A percentile compares a stretch with the other conserved stretches of the same genome.
These are phyloP conservation scores for Penicillium lividum DNA, from an alignment of 495 filamentous ascomycete genomes.

Conservation along the genomic window DNA sequence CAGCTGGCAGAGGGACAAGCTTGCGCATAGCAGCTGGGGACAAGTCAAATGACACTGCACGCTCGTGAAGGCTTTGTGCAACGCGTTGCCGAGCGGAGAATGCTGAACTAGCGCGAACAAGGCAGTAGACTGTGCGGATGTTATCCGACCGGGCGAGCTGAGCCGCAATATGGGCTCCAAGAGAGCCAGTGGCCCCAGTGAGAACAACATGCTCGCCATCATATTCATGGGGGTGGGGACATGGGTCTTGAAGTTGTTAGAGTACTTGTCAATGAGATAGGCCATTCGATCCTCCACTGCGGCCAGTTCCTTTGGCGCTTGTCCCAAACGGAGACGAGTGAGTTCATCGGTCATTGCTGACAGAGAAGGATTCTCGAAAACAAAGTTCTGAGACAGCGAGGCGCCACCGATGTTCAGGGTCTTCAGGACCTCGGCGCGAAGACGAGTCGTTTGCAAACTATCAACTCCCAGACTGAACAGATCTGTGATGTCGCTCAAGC, in stretches of 20 bases:
- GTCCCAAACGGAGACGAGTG: constrained; percentile 12
- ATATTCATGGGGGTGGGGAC: constrained; percentile 20
- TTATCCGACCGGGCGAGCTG: constrained; percentile 28
- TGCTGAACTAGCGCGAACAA: constrained; percentile 52
- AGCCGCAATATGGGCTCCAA: constrained; percentile 57
- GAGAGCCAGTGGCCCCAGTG: constrained; percentile 65
- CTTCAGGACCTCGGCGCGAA: constrained; percentile 34
- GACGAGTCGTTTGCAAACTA: constrained; percentile 47
- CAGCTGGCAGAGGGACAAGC: constrained; percentile 40
- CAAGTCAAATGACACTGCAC: constrained; percentile 27
- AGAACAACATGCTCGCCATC: constrained; percentile 35
- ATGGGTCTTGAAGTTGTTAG: constrained; percentile 31
- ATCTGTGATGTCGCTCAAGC: constrained; percentile 10
- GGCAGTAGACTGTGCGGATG: constrained; percentile 52
- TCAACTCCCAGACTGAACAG: constrained; percentile 50
- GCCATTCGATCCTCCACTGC: constrained; percentile 25
- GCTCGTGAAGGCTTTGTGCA: constrained; percentile 44
- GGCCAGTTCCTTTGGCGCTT: constrained; percentile 14
- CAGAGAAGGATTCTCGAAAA: constrained; percentile 42
- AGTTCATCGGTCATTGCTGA: constrained; percentile 27
- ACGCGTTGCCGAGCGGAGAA: constrained; percentile 51
- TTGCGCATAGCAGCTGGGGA: constrained; percentile 28
- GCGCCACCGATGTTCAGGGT: constrained; percentile 28
- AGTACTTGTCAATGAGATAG: constrained; percentile 36
- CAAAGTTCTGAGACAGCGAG: constrained; percentile 40